These are phyloP conservation scores for Neurospora sp. DNA, from an alignment of 495 filamentous ascomycete genomes.

Conservation along the genomic window DNA sequence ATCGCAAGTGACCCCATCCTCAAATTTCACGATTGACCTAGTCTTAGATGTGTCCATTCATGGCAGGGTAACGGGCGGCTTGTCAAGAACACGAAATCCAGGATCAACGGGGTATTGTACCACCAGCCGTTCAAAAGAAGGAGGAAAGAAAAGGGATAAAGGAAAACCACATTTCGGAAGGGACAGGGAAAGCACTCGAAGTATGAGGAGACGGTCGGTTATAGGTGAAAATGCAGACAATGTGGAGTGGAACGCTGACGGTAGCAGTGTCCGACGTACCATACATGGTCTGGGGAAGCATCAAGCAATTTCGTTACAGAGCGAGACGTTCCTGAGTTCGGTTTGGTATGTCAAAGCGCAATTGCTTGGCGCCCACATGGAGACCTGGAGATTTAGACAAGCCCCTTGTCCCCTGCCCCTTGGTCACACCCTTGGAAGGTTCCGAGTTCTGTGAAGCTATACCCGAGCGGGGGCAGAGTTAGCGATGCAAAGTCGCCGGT, in stretches of 20 bases:
- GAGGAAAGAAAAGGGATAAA: neutral
- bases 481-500: neutral
- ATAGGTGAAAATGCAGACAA: neutral
- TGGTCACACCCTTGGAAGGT: neutral
- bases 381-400: neutral
- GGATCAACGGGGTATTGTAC: neutral
- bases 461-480: neutral
- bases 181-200: neutral
- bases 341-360: neutral
- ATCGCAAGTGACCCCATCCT: neutral
- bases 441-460: neutral
- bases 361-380: neutral
- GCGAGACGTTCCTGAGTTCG: neutral
- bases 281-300: neutral
- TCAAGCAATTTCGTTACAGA: neutral
- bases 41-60: neutral
- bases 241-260: neutral
- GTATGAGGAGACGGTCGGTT: neutral
- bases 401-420: neutral
- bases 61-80: neutral
- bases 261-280: neutral
- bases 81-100: neutral
- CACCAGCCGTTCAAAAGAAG: neutral
- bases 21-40: neutral
- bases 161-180: neutral